Evolutionary conservation across 345 rosid genomes (phyloP).

Genomic region (Bretschneidera sinensis): DNA sequence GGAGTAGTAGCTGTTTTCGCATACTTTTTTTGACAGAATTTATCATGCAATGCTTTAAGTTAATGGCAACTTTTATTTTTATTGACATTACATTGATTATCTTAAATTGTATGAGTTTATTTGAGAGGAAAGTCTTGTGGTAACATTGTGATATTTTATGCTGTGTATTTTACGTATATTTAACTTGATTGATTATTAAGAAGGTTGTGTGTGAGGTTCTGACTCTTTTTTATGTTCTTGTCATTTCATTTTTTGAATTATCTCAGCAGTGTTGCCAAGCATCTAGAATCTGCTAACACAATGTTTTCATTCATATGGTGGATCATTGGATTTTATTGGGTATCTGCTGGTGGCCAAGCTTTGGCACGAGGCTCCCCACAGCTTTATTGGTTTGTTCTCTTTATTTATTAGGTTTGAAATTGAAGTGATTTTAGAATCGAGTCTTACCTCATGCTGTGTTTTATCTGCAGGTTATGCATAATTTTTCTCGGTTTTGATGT

Average conservation of each 20-base stretch:
- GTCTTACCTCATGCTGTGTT: constrained; percentile 18
- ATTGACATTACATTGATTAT: too few species aligned
- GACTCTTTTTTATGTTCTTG: not conserved
- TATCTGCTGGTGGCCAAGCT: constrained; percentile 82
- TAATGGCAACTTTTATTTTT: too few species aligned
- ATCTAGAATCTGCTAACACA: constrained; percentile 95
- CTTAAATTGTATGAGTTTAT: too few species aligned
- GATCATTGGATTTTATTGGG: constrained; percentile 99
- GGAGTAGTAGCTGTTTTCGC: too few species aligned
- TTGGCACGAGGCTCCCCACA: constrained; percentile 66
- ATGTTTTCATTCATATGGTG: constrained; percentile 98
- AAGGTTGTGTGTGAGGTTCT: too few species aligned
- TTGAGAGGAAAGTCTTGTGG: too few species aligned
- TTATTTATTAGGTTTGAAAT: not conserved
- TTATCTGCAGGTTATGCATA: constrained; percentile 78
- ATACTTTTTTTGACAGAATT: too few species aligned
- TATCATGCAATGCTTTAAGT: too few species aligned
- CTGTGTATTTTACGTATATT: too few species aligned
- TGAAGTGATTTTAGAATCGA: constrained; percentile 5
- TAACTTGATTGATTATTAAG: too few species aligned
- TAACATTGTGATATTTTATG: too few species aligned
- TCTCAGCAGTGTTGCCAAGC: constrained; percentile 66
- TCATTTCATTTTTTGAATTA: constrained; percentile 7
- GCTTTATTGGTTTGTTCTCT: constrained; percentile 71
- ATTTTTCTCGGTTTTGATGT: constrained; percentile 92